These are phyloP conservation scores for Pseudocercospora macadamiae DNA, from an alignment of 2,329 filamentous ascomycete genomes.

Conservation along the genomic window DNA sequence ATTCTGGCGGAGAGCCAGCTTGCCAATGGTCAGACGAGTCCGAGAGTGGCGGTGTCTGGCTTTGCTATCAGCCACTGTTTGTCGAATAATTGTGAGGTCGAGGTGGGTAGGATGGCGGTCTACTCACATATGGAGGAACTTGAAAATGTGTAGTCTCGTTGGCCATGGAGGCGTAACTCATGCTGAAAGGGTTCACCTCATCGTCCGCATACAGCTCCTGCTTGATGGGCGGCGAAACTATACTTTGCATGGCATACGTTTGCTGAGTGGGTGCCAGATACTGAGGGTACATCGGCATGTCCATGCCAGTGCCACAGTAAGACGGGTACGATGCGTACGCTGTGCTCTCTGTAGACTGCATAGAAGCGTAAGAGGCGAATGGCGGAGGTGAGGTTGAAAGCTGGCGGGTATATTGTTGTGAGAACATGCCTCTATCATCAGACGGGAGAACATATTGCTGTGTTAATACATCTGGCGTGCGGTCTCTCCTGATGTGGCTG, in stretches of 20 bases:
- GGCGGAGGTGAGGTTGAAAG: conserved; percentile 72
- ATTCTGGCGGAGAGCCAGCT: conserved; percentile 47
- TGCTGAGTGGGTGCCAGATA: conserved; percentile 54
- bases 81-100: conserved; percentile 25
- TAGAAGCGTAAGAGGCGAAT: conserved; percentile 65
- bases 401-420: conserved; percentile 67
- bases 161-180: conserved; percentile 68
- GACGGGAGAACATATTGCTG: conserved; percentile 37
- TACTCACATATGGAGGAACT: conserved; percentile 71
- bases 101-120: conserved; percentile 27
- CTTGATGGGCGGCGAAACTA: conserved; percentile 59
- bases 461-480: conserved; percentile 32
- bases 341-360: conserved; percentile 65
- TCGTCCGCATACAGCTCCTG: conserved; percentile 64
- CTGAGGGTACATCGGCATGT: conserved; percentile 53
- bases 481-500: conserved; percentile 26
- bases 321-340: conserved; percentile 48
- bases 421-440: conserved; percentile 69
- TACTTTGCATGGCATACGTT: conserved; percentile 45
- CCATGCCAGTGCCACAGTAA: conserved; percentile 42
- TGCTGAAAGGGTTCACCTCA: conserved; percentile 66
- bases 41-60: conserved; percentile 75
- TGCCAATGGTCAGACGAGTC: conserved; percentile 69
- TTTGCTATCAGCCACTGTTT: conserved; percentile 34
- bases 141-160: conserved; percentile 57